Percentiles rank a stretch among this genome's conserved stretches.
phyloP scores from a whole-genome alignment of 805 yeast species.

The Clavispora phyllophila region DNA sequence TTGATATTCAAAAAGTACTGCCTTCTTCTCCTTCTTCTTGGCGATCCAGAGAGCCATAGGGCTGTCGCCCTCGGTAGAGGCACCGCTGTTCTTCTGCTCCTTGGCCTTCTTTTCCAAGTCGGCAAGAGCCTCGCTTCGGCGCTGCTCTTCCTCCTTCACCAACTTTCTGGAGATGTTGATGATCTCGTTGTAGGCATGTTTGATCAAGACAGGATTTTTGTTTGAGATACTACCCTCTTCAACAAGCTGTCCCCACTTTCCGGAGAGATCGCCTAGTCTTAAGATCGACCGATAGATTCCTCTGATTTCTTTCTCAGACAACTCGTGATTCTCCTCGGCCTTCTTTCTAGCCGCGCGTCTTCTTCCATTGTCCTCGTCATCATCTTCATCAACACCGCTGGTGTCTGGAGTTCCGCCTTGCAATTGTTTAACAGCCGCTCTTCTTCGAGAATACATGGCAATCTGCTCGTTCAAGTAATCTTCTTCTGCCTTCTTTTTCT shows the following conservation, averaged over 20 bases:
- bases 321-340: slow-evolving; percentile 39
- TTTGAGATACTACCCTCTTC: slow-evolving; percentile 87
- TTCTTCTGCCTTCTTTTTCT: slow-evolving; percentile 80
- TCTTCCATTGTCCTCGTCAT: slow-evolving; percentile 26
- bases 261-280: slow-evolving; percentile 72
- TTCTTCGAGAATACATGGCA: slow-evolving; percentile 77
- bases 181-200: slow-evolving; percentile 72
- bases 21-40: slow-evolving; percentile 81
- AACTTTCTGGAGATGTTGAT: slow-evolving; percentile 55
- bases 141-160: slow-evolving; percentile 60
- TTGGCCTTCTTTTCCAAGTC: slow-evolving; percentile 57
- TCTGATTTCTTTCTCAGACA: slow-evolving; percentile 84
- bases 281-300: slow-evolving; percentile 78
- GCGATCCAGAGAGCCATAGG: slow-evolving; percentile 52
- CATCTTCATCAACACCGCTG: slow-evolving; percentile 39
- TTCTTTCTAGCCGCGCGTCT: slow-evolving; percentile 23
- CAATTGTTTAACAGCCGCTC: slow-evolving; percentile 63
- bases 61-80: slow-evolving; percentile 35
- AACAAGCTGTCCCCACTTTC: slow-evolving; percentile 77
- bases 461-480: slow-evolving; percentile 84
- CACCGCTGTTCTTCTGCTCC: slow-evolving; percentile 45
- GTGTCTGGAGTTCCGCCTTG: slow-evolving; percentile 27
- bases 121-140: slow-evolving; percentile 50
- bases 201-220: slow-evolving; percentile 73
- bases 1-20: slow-evolving; percentile 80